Percentiles rank a stretch among this genome's conserved stretches.
Evolutionary conservation across 352 stramenopile species (phyloP).

Genomic region (Phytophthora melonis): DNA sequence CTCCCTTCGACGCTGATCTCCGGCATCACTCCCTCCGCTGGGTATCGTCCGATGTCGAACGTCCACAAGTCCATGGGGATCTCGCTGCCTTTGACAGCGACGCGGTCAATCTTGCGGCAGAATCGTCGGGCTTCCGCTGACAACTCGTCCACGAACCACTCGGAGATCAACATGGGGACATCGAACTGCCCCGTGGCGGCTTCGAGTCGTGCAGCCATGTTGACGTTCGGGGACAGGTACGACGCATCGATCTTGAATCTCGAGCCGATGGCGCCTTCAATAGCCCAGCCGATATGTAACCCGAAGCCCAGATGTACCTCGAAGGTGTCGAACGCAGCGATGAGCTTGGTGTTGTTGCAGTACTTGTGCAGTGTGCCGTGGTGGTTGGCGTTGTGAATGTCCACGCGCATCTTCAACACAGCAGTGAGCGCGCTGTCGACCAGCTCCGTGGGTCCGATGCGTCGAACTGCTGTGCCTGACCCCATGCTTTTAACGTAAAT

Average conservation of each 20-base stretch:
- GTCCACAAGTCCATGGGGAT: conserved; percentile 96
- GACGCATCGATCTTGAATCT: conserved; percentile 99
- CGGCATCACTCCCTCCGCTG: conserved; percentile 58
- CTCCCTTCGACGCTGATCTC: conserved; percentile 63
- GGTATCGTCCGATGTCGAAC: conserved; percentile 92
- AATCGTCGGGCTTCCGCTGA: conserved; percentile 85
- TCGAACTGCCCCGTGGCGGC: conserved; percentile 96
- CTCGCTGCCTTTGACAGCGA: conserved; percentile 97
- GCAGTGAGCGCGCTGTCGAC: conserved; percentile 96
- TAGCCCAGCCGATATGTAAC: conserved; percentile 98
- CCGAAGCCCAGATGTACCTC: conserved; percentile 97
- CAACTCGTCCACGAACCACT: conserved; percentile 96
- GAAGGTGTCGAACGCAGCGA: conserved; percentile 90
- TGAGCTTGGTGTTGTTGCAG: conserved; percentile 84
- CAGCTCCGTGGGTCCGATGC: conserved; percentile 78
- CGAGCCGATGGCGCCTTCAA: conserved; percentile 98
- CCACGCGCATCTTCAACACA: conserved; percentile 97
- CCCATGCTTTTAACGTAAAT: conserved; percentile 78
- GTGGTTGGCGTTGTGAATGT: conserved; percentile 94
- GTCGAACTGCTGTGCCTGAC: conserved; percentile 46
- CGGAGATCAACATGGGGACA: conserved; percentile 94
- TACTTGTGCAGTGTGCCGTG: conserved; percentile 85
- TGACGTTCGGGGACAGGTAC: conserved; percentile 98
- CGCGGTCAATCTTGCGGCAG: conserved; percentile 95
- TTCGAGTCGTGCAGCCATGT: conserved; percentile 97